phyloP scores from a whole-genome alignment of 306 rosid species.

The Sechiopsis laciniata region DNA sequence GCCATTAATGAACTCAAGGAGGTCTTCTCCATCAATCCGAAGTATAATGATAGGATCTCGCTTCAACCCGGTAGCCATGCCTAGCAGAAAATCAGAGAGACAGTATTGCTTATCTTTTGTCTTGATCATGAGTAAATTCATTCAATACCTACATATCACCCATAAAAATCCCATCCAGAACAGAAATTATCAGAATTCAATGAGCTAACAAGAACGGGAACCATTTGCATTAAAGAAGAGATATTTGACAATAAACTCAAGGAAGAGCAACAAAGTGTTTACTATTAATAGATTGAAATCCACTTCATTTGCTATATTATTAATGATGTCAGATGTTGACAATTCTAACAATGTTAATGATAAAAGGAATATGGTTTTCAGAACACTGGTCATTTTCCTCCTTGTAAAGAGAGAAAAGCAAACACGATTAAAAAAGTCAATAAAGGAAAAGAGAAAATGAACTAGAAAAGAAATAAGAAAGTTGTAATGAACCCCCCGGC shows the following conservation, averaged over 20 bases:
- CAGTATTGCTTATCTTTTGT: slow-evolving; percentile 75
- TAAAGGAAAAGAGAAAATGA: slow-evolving; percentile 23
- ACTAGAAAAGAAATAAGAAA: slow-evolving; percentile 17
- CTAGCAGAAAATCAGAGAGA: slow-evolving; percentile 78
- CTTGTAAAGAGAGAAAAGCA: no score
- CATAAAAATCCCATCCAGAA: no score
- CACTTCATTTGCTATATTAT: no score
- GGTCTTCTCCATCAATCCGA: slow-evolving; percentile 95
- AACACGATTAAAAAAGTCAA: no score
- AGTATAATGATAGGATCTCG: slow-evolving; percentile 86
- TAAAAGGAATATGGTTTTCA: no score
- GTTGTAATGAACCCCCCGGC: slow-evolving; percentile 31
- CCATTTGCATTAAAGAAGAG: background rate
- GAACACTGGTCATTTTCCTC: no score
- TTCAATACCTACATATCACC: slow-evolving; percentile 57
- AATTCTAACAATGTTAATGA: slow-evolving; percentile 7
- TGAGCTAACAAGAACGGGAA: background rate
- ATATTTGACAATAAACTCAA: slow-evolving; percentile 16
- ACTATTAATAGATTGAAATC: no score
- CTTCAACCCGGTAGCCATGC: slow-evolving; percentile 97
- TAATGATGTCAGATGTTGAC: no score
- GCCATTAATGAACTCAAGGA: slow-evolving; percentile 61
- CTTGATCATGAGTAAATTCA: slow-evolving; percentile 84
- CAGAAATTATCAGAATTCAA: slow-evolving; percentile 9
- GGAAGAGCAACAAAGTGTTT: background rate